Evolutionary conservation across 1,284 basidiomycete genomes (phyloP).

Genomic region (Pseudozyma sp.): DNA sequence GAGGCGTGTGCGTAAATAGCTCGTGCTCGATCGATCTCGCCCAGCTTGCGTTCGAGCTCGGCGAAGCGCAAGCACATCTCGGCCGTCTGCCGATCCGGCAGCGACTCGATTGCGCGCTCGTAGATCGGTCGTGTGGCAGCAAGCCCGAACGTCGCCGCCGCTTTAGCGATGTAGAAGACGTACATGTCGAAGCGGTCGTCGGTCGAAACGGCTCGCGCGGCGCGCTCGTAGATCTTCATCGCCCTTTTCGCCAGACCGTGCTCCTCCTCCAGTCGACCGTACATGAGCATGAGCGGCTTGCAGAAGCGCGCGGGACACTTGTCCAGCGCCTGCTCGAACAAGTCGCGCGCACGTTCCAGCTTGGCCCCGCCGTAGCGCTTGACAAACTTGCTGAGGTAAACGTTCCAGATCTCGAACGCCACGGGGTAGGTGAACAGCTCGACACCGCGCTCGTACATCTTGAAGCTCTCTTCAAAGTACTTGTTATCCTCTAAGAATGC

Average conservation of each 20-base stretch:
- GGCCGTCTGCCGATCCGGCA: constrained; percentile 94
- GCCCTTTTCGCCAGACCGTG: constrained; percentile 93
- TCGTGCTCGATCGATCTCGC: constrained; percentile 96
- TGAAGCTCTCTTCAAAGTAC: constrained; percentile 99
- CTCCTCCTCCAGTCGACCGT: constrained; percentile 93
- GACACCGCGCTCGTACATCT: constrained; percentile 96
- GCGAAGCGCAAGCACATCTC: constrained; percentile 98
- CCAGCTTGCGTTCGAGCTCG: constrained; percentile 93
- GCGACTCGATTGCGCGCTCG: constrained; percentile 90
- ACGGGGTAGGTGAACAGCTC: constrained; percentile 98
- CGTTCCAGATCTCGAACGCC: constrained; percentile 99
- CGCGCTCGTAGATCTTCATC: constrained; percentile 95
- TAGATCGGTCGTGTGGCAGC: constrained; percentile 97
- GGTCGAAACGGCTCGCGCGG: constrained; percentile 83
- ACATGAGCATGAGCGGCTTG: constrained; percentile 95
- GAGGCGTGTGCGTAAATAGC: constrained; percentile 96
- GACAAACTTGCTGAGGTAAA: constrained; percentile 95
- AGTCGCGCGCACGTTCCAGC: constrained; percentile 91
- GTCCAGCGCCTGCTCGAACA: constrained; percentile 97
- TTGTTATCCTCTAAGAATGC: constrained; percentile 96
- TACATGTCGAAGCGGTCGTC: constrained; percentile 98
- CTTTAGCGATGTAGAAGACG: constrained; percentile 94
- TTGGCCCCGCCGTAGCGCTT: constrained; percentile 95
- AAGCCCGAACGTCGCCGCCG: constrained; percentile 91
- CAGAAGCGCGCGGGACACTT: constrained; percentile 94